Conservation (phyloP, 2,329 filamentous ascomycete species). For the Neopestalotiopsis sp. region DNA sequence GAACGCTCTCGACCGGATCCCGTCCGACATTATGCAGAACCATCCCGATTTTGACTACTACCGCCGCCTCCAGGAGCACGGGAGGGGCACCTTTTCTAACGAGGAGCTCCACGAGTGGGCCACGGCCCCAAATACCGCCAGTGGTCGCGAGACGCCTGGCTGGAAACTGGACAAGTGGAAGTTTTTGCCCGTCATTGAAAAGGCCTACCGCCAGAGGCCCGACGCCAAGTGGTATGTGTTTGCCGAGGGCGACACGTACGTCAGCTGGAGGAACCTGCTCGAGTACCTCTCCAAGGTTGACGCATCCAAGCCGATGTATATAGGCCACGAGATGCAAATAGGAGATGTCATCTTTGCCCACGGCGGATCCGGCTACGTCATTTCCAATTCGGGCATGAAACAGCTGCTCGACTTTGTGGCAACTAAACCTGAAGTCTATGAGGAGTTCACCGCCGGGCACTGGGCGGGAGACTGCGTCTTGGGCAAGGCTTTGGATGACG, state of each 20-base stretch:
- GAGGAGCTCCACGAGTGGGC: slow-evolving; percentile 36
- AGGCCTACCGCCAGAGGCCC: slow-evolving; percentile 44
- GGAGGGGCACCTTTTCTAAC: slow-evolving; percentile 46
- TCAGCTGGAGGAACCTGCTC: slow-evolving; percentile 58
- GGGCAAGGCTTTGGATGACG: slow-evolving; percentile 50
- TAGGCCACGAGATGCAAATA: slow-evolving; percentile 59
- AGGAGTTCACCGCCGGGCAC: slow-evolving; percentile 50
- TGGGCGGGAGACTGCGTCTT: slow-evolving; percentile 58
- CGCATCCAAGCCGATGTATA: slow-evolving; percentile 52
- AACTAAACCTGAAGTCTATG: slow-evolving; percentile 45
- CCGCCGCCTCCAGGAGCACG: slow-evolving; percentile 48
- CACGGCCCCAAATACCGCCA: slow-evolving; percentile 34
- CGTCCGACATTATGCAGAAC: slow-evolving; percentile 40
- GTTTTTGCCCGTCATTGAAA: slow-evolving; percentile 59
- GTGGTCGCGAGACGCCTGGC: slow-evolving; percentile 49
- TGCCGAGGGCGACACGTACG: slow-evolving; percentile 63
- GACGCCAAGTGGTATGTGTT: slow-evolving; percentile 65
- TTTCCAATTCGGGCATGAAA: slow-evolving; percentile 56
- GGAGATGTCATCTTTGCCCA: slow-evolving; percentile 57
- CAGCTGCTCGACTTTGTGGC: slow-evolving; percentile 47
- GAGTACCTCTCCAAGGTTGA: slow-evolving; percentile 60
- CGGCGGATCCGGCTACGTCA: slow-evolving; percentile 57
- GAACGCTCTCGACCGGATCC: slow-evolving; percentile 55
- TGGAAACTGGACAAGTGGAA: slow-evolving; percentile 65
- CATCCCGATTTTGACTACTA: slow-evolving; percentile 58